Evolutionary conservation across 2,329 filamentous ascomycete species (phyloP).

Genomic region (Fusarium euwallaceae): DNA sequence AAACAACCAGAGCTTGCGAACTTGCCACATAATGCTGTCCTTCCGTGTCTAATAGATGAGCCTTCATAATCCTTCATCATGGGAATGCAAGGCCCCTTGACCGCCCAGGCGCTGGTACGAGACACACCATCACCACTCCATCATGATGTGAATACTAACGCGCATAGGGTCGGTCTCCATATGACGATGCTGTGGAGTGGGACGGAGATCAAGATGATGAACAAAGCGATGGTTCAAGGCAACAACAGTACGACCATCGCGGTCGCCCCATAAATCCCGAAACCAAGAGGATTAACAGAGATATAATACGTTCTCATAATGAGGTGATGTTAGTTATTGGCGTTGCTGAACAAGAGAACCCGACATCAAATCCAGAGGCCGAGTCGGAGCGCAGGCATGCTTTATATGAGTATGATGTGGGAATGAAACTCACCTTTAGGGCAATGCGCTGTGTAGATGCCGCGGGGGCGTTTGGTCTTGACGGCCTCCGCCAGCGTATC

Average conservation of each 20-base stretch:
- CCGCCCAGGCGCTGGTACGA: conserved; percentile 68
- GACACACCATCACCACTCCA: neutral
- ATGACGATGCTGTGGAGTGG: conserved; percentile 68
- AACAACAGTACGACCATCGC: conserved; percentile 66
- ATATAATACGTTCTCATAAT: conserved; percentile 71
- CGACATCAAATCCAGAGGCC: conserved; percentile 53
- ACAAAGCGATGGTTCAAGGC: conserved; percentile 49
- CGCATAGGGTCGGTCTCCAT: conserved; percentile 69
- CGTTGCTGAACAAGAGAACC: conserved; percentile 70
- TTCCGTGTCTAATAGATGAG: conserved; percentile 15
- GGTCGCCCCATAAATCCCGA: conserved; percentile 69
- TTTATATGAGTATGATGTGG: conserved; percentile 62
- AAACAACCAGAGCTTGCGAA: neutral
- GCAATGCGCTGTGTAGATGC: conserved; percentile 53
- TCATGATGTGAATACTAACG: conserved; percentile 8
- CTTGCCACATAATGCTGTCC: neutral
- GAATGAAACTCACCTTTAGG: conserved; percentile 55
- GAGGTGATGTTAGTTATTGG: conserved; percentile 75
- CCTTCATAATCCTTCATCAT: conserved; percentile 51
- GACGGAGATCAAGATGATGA: conserved; percentile 51
- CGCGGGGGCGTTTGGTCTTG: conserved; percentile 65
- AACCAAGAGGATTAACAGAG: conserved; percentile 67
- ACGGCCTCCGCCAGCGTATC: conserved; percentile 67
- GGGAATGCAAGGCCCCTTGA: conserved; percentile 68
- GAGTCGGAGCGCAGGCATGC: conserved; percentile 60